Base-by-base conservation (phyloP, 1,139 yeast species). In the Blastobotrys petasosporus region DNA sequence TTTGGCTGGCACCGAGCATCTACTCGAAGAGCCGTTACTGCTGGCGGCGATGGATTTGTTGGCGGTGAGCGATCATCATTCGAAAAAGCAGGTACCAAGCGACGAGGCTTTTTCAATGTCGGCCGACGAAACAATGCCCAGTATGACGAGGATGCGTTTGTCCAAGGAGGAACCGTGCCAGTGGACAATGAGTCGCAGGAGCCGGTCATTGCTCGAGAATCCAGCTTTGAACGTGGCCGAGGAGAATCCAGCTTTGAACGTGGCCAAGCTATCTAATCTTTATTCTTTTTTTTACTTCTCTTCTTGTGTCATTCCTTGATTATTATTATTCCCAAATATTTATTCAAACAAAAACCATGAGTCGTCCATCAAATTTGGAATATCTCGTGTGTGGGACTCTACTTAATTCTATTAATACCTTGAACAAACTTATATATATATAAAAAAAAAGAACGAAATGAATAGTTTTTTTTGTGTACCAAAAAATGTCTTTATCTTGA, bases 1-100 rank as follows among this genome's bases (percentile, higher is more conserved):
- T 50, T 59, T 51, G 57, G 59, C 15, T 57, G 66, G 50, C 56
- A 62, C 49, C 23, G 48, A 39, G 32, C 42, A 6, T 2, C 42
- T 15, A 32, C 31, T 8, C 20, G 17, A 10, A 31, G 16, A 15
- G 35, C n/a, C 6, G 16, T 34, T 2, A n/a, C 32, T 28, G 36
- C 12, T 20, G 15, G 10, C 28, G 37, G 37, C 12, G 29, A 32
- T 23, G 37, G 16, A 11, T 32, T 37, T 7, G 16, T 23, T 12
- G 32, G 16, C 20, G 42, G 33, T 32, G 32, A 36, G 15, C 16
- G 28, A 36, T 12, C 45, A 42, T 38, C 46, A 25, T 11, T 13
- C 20, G 39, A 20, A 13, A 25, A 30, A 37, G 29, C 25, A 4
- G 25, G 25, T 7, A 20, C 25, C 12, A 20, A 20, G 25, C 25